Conservation (phyloP, 768 basidiomycete genomes). For the Panaeolus papilionaceus region DNA sequence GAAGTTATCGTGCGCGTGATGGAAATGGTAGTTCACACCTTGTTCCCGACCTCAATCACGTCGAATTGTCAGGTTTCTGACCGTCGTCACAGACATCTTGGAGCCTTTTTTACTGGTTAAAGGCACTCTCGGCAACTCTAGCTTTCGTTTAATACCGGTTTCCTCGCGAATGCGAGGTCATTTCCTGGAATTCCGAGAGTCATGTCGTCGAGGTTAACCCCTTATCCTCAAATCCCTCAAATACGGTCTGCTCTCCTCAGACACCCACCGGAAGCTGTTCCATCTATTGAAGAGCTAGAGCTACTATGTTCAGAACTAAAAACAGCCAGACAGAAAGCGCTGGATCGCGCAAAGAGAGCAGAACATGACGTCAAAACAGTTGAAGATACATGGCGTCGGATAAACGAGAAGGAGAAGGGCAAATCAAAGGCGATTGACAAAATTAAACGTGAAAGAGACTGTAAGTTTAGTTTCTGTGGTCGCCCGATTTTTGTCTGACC, state of each 20-base stretch:
- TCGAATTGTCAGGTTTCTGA: constrained; percentile 10
- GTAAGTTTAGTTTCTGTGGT: constrained; percentile 54
- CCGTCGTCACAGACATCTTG: neutral
- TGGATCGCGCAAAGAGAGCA: constrained; percentile 76
- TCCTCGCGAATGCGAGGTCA: constrained; percentile 12
- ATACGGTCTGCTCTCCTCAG: constrained; percentile 68
- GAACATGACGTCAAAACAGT: constrained; percentile 76
- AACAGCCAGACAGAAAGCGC: constrained; percentile 54
- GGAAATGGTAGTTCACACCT: constrained; percentile 15
- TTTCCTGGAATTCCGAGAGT: constrained; percentile 16
- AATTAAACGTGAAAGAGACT: constrained; percentile 75
- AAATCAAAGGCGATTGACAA: constrained; percentile 76
- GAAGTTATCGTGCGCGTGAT: constrained; percentile 14
- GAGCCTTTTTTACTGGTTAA: neutral
- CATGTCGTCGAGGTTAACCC: constrained; percentile 69
- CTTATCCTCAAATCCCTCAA: constrained; percentile 52
- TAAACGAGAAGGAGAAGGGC: constrained; percentile 79
- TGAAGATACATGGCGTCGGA: constrained; percentile 76
- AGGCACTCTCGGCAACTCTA: constrained; percentile 8
- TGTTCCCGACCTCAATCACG: constrained; percentile 15
- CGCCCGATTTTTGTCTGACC: constrained; percentile 30
- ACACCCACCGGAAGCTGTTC: constrained; percentile 68
- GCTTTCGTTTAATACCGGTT: constrained; percentile 7
- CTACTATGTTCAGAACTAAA: constrained; percentile 66
- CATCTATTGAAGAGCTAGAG: constrained; percentile 76